phyloP scores from a whole-genome alignment of 2,329 filamentous ascomycete genomes.

The Eutypa lata region DNA sequence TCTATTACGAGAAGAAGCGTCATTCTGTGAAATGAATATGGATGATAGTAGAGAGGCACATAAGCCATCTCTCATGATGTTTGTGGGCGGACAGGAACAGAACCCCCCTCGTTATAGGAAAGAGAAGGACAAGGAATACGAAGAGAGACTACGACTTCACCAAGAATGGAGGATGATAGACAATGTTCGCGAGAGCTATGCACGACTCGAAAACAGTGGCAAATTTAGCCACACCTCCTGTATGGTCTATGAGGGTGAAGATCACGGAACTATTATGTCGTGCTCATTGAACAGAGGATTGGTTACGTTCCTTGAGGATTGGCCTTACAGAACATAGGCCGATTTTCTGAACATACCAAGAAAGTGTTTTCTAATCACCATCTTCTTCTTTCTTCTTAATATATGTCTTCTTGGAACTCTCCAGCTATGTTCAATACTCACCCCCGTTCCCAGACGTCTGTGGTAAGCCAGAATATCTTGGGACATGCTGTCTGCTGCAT shows the following conservation, averaged over 20 bases:
- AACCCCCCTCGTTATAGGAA: constrained; percentile 21
- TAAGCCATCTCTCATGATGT: constrained; percentile 26
- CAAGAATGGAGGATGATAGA: constrained; percentile 21
- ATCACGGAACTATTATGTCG: constrained; percentile 29
- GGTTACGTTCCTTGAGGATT: constrained; percentile 14
- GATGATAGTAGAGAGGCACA: neutral
- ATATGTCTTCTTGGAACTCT: too few relatives aligned
- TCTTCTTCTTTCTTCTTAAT: too few relatives aligned
- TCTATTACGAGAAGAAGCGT: constrained; percentile 30
- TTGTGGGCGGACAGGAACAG: constrained; percentile 33
- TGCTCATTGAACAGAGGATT: constrained; percentile 23
- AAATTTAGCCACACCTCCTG: constrained; percentile 11
- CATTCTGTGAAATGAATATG: constrained; percentile 17
- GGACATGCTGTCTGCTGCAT: too few relatives aligned
- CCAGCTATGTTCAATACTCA: too few relatives aligned
- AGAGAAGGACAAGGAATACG: constrained; percentile 29
- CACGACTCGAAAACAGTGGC: constrained; percentile 10
- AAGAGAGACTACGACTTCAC: constrained; percentile 14
- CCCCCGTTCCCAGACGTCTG: too few relatives aligned
- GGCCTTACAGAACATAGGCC: constrained; percentile 3
- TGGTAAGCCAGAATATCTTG: too few relatives aligned
- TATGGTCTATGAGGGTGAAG: constrained; percentile 25
- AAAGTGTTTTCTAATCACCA: too few relatives aligned
- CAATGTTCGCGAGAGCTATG: constrained; percentile 21
- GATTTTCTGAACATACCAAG: too few relatives aligned